Conservation (phyloP, 352 stramenopile species). For the Peronospora belbahrii region DNA sequence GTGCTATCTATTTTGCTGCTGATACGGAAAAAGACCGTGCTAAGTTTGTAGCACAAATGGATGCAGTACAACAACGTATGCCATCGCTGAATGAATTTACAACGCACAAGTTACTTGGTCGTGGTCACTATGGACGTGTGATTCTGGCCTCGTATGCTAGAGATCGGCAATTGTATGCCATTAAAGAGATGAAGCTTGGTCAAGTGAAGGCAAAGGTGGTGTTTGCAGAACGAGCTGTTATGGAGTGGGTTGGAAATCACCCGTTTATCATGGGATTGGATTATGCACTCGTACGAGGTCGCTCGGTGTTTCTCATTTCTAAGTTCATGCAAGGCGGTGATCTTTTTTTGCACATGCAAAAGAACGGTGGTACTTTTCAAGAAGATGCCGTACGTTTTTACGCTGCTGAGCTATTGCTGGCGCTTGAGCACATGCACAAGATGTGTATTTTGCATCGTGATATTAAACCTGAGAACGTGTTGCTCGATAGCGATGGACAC, state of each 20-base stretch:
- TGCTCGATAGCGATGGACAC: constrained; percentile 83
- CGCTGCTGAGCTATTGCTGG: constrained; percentile 69
- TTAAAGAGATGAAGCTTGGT: constrained; percentile 88
- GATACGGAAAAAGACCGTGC: constrained; percentile 80
- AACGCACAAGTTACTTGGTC: constrained; percentile 75
- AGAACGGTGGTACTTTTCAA: constrained; percentile 69
- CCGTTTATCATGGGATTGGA: constrained; percentile 97
- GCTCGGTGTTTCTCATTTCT: constrained; percentile 96
- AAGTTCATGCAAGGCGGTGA: constrained; percentile 98
- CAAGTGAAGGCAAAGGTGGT: constrained; percentile 83
- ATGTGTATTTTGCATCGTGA: constrained; percentile 91
- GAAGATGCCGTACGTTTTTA: constrained; percentile 82
- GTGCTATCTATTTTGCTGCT: constrained; percentile 64
- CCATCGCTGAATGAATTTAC: constrained; percentile 60
- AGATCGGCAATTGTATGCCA: constrained; percentile 61
- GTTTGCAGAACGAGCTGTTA: constrained; percentile 73
- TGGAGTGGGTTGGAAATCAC: constrained; percentile 85
- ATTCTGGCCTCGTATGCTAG: constrained; percentile 40
- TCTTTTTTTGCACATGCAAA: constrained; percentile 88
- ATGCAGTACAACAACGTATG: constrained; percentile 50
- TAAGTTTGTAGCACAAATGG: constrained; percentile 58
- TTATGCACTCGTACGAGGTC: constrained; percentile 91
- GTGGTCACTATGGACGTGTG: constrained; percentile 79
- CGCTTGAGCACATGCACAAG: constrained; percentile 84
- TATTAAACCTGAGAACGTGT: constrained; percentile 91